Evolutionary conservation across 495 filamentous ascomycete species (phyloP).

Genomic region (Neurospora sp.): DNA sequence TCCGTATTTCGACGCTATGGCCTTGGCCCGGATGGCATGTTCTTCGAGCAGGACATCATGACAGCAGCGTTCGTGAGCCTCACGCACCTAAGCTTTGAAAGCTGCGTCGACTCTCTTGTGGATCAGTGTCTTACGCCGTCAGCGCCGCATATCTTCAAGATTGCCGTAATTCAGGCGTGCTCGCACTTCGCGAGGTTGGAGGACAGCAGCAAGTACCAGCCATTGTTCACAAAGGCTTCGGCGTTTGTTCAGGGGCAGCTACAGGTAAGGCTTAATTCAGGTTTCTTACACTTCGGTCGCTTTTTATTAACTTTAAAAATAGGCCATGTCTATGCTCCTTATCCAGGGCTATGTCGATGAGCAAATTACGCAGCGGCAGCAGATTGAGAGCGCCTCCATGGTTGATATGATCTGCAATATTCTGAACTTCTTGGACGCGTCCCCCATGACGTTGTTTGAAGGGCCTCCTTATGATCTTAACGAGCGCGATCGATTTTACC

Average conservation of each 20-base stretch:
- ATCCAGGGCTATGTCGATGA: constrained; percentile 33
- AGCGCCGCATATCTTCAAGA: constrained; percentile 49
- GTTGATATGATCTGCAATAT: constrained; percentile 40
- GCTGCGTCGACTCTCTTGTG: constrained; percentile 41
- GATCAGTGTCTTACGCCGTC: constrained; percentile 43
- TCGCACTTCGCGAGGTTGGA: constrained; percentile 44
- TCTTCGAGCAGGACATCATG: constrained; percentile 49
- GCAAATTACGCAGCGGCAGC: constrained; percentile 27
- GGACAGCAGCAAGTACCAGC: constrained; percentile 38
- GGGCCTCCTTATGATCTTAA: constrained; percentile 22
- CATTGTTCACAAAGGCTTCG: constrained; percentile 42
- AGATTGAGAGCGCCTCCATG: constrained; percentile 26
- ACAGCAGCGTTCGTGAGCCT: constrained; percentile 56
- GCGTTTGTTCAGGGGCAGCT: constrained; percentile 46
- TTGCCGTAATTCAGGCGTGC: constrained; percentile 47
- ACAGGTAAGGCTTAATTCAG: constrained; percentile 28
- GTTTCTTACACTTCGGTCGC: not conserved
- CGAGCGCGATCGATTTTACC: constrained; percentile 35
- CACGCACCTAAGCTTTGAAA: constrained; percentile 46
- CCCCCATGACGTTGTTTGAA: constrained; percentile 41
- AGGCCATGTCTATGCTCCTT: constrained; percentile 32
- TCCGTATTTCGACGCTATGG: constrained; percentile 48
- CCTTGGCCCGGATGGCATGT: constrained; percentile 30
- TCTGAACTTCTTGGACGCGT: constrained; percentile 42
- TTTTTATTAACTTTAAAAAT: constrained; percentile 9